Evolutionary conservation across 352 stramenopile genomes (phyloP), one percentile per base, ranked within the genome.

Genomic region (Pythium coloratum): DNA sequence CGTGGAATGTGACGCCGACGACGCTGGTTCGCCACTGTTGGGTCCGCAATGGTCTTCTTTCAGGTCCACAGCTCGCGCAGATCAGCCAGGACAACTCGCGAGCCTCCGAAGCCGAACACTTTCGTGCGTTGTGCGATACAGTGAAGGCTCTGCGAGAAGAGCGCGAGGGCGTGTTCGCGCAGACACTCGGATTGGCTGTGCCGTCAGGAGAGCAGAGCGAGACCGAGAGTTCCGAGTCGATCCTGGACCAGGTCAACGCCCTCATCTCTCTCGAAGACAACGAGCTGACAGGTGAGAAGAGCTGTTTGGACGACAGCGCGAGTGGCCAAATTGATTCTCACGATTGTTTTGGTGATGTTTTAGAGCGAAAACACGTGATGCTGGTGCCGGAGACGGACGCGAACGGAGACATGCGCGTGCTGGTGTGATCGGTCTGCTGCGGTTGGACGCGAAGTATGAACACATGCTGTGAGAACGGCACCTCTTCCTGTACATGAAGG

Each of bases 1-100:
- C 69, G 0, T 76, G 69, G 69, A 49, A 76, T 13, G 55, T 59
- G 0, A 59, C 71, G 24, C 69, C 69, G 4, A n/a, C 54, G 7
- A 34, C 59, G 6, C 44, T 76, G 28, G 69, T 76, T 42, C 69
- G 69, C 26, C 69, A 76, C 30, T 76, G 69, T 33, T 76, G 69
- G 69, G 64, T 71, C 10, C 60, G 64, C 3, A 62, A 69, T 16
- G 69, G 69, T 12, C 53, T 76, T n/a, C 61, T 76, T 6, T 68
- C 59, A 2, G 24, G 59, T 2, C 18, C 47, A 4, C 69, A 76
- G 24, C 56, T 76, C 24, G 64, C 64, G 6, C 50, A 71, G 24
- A 69, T 76, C 51, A 76, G 60, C 51, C 64, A 71, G 36, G 60
- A 76, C 40, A 76, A 68, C 38, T 76, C 69, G 0, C 64, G 69